phyloP scores from a whole-genome alignment of 2,329 filamentous ascomycete genomes.

The Trichoderma arundinaceum region DNA sequence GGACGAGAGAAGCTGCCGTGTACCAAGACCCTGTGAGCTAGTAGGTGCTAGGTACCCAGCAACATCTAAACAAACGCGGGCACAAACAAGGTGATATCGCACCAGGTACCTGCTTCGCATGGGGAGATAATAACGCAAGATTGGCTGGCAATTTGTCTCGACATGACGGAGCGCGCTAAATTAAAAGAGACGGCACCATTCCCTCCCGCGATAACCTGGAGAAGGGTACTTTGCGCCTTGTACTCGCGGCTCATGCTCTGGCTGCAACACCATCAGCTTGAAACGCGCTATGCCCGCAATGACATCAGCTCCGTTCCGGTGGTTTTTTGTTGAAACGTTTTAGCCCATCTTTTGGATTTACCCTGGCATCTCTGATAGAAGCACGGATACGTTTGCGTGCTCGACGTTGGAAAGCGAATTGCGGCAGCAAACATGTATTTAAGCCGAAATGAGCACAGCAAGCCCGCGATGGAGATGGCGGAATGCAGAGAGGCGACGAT shows the following conservation, averaged over 20 bases:
- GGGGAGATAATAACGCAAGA: conserved; percentile 8
- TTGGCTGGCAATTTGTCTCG: conserved; percentile 9
- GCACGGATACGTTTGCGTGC: too few species aligned
- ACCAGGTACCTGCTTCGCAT: neutral
- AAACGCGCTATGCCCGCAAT: conserved; percentile 16
- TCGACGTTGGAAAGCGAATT: too few species aligned
- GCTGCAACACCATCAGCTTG: neutral
- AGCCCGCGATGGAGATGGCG: too few species aligned
- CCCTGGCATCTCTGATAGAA: neutral
- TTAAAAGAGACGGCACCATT: neutral
- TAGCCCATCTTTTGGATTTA: conserved; percentile 11
- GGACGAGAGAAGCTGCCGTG: too few species aligned
- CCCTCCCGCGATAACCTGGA: conserved; percentile 10
- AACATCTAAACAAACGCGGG: neutral
- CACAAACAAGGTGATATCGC: neutral
- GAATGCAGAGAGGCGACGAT: too few species aligned
- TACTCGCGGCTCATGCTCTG: neutral
- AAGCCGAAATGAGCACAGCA: too few species aligned
- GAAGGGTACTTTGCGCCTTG: neutral
- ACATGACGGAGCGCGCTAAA: conserved; percentile 8
- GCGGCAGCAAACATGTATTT: too few species aligned
- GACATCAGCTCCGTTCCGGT: conserved; percentile 21
- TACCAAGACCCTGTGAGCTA: too few species aligned
- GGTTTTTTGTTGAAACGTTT: conserved; percentile 9
- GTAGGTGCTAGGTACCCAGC: too few species aligned